Base-by-base conservation (phyloP, 805 yeast species). In the Priceomyces carsonii region DNA sequence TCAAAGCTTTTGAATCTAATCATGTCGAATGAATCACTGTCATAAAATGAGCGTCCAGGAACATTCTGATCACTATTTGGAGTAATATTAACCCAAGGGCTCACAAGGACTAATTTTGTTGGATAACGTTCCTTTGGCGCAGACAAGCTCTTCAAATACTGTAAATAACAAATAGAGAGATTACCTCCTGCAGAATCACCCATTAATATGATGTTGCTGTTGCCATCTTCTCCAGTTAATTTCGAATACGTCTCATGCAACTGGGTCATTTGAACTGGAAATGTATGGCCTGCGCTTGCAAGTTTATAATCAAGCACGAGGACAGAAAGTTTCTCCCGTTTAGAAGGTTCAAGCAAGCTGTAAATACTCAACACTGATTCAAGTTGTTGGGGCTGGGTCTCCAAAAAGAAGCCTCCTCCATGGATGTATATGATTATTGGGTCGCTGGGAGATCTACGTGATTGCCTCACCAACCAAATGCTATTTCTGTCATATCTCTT, bases 131-230 rank as follows among this genome's bases (percentile, higher is more conserved):
- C 36, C 3, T 35, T 26, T 6, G 45, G 42, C 3, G 15, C 23
- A 3, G 18, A 15, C 12, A 27, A 20, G 8, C 36, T 41, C 20
- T 38, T 50, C 42, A 66, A 45, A 28, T 41, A 53, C 34, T 63
- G 61, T 10, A 63, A 43, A 38, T 55, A 59, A 12, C 50, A 49
- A 14, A 66, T 42, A 10, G 57, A 45, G 40, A 68, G 53, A 42
- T 66, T 56, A 1, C 68, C 72, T 18, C 73, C 73, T 7, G 72
- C 72, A 1, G 71, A 65, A 42, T 68, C 73, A 3, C 73, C 73
- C 44, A 68, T 42, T 4, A 67, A 45, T 8, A 53, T 51, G 12
- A 68, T 49, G 30, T 65, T 63, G 10, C 44, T 35, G 33, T 46
- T 43, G 0, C 59, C 57, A 9, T 50, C 60, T 0, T 48, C 58